A percentile compares a stretch with the other conserved stretches of the same genome.
Conservation (phyloP, 331 rosid genomes). For the Phaseolus coccineus region DNA sequence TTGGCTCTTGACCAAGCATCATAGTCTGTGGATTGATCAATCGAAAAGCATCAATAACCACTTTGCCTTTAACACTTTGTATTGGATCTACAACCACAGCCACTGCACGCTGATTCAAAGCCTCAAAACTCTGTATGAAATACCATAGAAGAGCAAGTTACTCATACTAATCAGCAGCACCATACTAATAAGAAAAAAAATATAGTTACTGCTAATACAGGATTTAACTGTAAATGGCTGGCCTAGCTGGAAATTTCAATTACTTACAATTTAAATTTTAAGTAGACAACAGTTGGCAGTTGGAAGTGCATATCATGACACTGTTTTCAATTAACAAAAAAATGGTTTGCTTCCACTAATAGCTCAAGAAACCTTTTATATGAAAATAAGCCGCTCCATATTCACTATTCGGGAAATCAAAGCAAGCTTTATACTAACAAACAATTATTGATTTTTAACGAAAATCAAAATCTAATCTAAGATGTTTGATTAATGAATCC, state of each 20-base stretch:
- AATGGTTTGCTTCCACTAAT: constrained; percentile 36
- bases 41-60: constrained; percentile 93
- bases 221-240: background rate
- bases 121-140: constrained; percentile 82
- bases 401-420: constrained; percentile 11
- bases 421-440: constrained; percentile 24
- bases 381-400: constrained; percentile 8
- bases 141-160: constrained; percentile 24
- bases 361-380: background rate
- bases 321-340: constrained; percentile 38
- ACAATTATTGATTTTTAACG: background rate
- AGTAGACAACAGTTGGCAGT: constrained; percentile 34
- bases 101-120: constrained; percentile 94
- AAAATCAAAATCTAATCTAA: constrained; percentile 12
- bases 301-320: constrained; percentile 19
- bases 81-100: constrained; percentile 99
- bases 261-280: background rate
- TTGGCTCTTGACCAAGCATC: constrained; percentile 98
- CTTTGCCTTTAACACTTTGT: constrained; percentile 95
- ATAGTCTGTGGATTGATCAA: constrained; percentile 93
- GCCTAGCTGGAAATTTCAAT: background rate
- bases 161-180: background rate
- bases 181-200: constrained; percentile 26
- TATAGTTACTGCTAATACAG: background rate
- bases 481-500: background rate